Conservation (phyloP, 352 stramenopile genomes). For the Phytophthora chlamydospora region DNA sequence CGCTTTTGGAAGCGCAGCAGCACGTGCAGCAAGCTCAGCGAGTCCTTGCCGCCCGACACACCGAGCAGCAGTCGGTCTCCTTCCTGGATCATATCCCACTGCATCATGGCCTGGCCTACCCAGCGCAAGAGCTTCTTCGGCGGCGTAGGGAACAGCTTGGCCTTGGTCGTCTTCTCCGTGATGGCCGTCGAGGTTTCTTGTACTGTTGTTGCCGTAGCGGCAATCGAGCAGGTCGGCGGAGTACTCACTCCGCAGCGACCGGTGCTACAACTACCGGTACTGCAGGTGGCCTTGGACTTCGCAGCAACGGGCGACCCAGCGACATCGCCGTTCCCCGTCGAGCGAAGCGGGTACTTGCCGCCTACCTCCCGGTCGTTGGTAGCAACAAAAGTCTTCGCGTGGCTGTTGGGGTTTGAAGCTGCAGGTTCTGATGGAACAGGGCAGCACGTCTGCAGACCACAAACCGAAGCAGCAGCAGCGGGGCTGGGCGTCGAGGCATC, state of each 20-base stretch:
- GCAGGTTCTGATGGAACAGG: slow-evolving; percentile 18
- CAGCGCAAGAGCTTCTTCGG: slow-evolving; percentile 80
- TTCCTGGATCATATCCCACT: slow-evolving; percentile 97
- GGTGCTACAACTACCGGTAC: slow-evolving; percentile 31
- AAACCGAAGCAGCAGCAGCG: slow-evolving; percentile 9
- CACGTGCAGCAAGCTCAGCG: slow-evolving; percentile 96
- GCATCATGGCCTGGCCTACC: slow-evolving; percentile 90
- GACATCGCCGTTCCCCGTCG: slow-evolving; percentile 20
- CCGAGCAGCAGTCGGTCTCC: slow-evolving; percentile 95
- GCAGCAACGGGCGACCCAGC: slow-evolving; percentile 11
- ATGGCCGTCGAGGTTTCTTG: slow-evolving; percentile 52
- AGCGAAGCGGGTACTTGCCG: slow-evolving; percentile 63
- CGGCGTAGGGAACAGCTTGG: slow-evolving; percentile 65
- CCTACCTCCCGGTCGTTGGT: slow-evolving; percentile 40
- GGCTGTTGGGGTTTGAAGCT: slow-evolving; percentile 21
- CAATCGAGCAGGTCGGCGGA: slow-evolving; percentile 20
- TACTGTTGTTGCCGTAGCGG: slow-evolving; percentile 28
- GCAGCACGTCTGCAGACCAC: slow-evolving; percentile 20
- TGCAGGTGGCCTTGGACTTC: slow-evolving; percentile 17
- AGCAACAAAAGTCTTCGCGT: slow-evolving; percentile 26
- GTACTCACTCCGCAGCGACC: slow-evolving; percentile 15
- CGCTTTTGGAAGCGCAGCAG: slow-evolving; percentile 94
- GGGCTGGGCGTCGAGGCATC: slow-evolving; percentile 4
- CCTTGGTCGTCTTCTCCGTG: slow-evolving; percentile 51
- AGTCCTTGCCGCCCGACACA: slow-evolving; percentile 98